Conservation (phyloP, 2,329 filamentous ascomycete species). For the Xylaria sp. region DNA sequence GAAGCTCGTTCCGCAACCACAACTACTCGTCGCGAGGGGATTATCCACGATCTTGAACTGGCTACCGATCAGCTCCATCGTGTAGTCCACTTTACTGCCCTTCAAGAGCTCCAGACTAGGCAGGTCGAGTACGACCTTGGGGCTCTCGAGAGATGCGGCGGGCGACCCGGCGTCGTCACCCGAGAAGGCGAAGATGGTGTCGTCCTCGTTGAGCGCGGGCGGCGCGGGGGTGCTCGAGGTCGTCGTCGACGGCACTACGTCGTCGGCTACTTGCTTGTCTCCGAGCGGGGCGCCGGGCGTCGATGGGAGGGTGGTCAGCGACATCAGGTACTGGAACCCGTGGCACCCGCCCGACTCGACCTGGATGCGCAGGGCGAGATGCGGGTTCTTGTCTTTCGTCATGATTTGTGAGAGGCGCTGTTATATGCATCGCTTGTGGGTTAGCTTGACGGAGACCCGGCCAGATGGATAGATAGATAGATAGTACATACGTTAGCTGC, state of each 20-base stretch:
- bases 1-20: slow-evolving; percentile 97
- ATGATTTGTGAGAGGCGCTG: slow-evolving; percentile 83
- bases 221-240: slow-evolving; percentile 41
- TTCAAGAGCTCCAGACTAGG: slow-evolving; percentile 88
- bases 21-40: slow-evolving; percentile 89
- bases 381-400: slow-evolving; percentile 75
- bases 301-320: slow-evolving; percentile 72
- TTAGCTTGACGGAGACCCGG: slow-evolving; percentile 11
- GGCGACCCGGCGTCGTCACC: slow-evolving; percentile 54
- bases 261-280: slow-evolving; percentile 30
- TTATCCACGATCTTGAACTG: slow-evolving; percentile 98
- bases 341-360: slow-evolving; percentile 96
- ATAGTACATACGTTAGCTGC: slow-evolving; percentile 74
- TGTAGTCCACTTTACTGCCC: slow-evolving; percentile 96
- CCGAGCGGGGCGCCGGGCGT: slow-evolving; percentile 20
- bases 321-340: slow-evolving; percentile 98
- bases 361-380: slow-evolving; percentile 87
- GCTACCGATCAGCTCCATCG: slow-evolving; percentile 84
- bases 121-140: slow-evolving; percentile 91
- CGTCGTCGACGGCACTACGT: slow-evolving; percentile 47
- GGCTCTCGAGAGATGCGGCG: slow-evolving; percentile 37
- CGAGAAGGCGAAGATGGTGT: slow-evolving; percentile 84
- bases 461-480: background rate
- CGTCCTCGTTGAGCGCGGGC: slow-evolving; percentile 70
- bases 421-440: background rate